Conservation (phyloP, 2,329 filamentous ascomycete genomes). For the Penicillium oxalicum region DNA sequence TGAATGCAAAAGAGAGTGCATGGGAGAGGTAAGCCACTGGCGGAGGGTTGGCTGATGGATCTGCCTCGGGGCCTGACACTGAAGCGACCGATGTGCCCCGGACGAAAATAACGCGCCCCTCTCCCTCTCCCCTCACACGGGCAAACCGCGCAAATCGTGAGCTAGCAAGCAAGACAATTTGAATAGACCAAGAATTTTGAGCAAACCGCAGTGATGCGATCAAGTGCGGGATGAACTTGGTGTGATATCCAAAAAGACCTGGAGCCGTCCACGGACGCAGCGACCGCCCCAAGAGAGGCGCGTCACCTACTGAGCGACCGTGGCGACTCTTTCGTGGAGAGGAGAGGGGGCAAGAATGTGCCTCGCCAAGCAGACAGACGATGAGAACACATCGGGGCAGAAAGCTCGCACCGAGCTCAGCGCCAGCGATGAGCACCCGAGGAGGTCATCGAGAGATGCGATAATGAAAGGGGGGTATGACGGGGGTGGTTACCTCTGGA, state of each 20-base stretch:
- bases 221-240: background rate
- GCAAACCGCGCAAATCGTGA: conserved; percentile 1
- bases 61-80: conserved; percentile 17
- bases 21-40: conserved; percentile 7
- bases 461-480: conserved; percentile 11
- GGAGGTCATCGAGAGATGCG: conserved; percentile 9
- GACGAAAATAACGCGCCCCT: background rate
- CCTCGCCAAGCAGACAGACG: background rate
- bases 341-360: background rate
- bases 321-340: conserved; percentile 10
- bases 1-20: conserved; percentile 1
- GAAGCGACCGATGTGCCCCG: conserved; percentile 29
- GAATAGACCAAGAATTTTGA: too few relatives aligned
- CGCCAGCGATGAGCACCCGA: background rate
- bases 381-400: background rate
- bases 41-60: conserved; percentile 7
- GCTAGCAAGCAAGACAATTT: background rate
- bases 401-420: background rate
- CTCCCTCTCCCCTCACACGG: background rate
- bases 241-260: background rate
- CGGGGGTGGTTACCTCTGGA: conserved; percentile 32
- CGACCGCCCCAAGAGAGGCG: conserved; percentile 18
- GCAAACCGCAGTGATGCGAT: background rate
- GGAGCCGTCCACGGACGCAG: background rate
- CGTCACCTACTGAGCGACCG: conserved; percentile 26